These are phyloP conservation scores for Microdochium trichocladiopsis DNA, from an alignment of 2,329 filamentous ascomycete species.

Conservation along the genomic window DNA sequence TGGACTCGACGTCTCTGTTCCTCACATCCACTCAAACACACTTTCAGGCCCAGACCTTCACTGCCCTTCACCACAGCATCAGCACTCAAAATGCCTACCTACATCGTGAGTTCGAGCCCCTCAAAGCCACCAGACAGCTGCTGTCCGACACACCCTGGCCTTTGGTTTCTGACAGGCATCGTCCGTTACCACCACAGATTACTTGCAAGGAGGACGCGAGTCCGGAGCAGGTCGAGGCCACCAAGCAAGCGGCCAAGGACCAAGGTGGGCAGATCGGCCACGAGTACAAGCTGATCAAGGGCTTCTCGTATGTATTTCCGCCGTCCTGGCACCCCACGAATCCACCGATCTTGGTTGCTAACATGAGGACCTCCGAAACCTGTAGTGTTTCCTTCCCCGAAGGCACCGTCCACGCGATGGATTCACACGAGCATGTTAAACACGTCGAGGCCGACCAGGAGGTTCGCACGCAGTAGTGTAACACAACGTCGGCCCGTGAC, in stretches of 20 bases:
- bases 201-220: conserved; percentile 69
- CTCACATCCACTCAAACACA: not conserved
- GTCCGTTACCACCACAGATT: conserved; percentile 47
- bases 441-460: conserved; percentile 66
- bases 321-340: not conserved
- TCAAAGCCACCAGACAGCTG: not conserved
- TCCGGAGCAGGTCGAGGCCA: conserved; percentile 58
- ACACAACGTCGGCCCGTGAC: conserved; percentile 7
- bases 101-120: conserved; percentile 36
- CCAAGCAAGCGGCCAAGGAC: conserved; percentile 66
- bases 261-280: conserved; percentile 80
- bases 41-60: conserved; percentile 5
- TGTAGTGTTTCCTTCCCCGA: conserved; percentile 65
- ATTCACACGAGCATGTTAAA: conserved; percentile 64
- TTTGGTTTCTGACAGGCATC: conserved; percentile 3
- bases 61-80: conserved; percentile 9
- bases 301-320: conserved; percentile 67
- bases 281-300: conserved; percentile 84
- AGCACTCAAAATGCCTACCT: conserved; percentile 41
- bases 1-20: too few species aligned
- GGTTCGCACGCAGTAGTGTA: conserved; percentile 69
- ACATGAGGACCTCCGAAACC: conserved; percentile 2
- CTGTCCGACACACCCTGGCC: not conserved
- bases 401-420: conserved; percentile 58
- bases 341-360: not conserved